A percentile compares a stretch with the other conserved stretches of the same genome.
These are phyloP conservation scores for Talaromyces trachyspermus DNA, from an alignment of 495 filamentous ascomycete genomes.

Conservation along the genomic window DNA sequence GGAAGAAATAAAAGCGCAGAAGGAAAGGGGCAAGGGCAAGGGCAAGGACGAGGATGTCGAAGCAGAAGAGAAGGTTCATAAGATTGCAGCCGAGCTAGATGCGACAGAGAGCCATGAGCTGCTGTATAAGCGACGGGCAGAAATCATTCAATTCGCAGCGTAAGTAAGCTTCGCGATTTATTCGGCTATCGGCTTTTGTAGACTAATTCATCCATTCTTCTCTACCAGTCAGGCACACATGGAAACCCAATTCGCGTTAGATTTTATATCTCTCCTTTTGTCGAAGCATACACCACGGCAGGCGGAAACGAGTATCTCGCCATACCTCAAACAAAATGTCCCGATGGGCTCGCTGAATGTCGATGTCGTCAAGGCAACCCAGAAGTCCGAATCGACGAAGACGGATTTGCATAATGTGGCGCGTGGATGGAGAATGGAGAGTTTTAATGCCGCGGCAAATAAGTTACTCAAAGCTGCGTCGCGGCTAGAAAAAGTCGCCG, in stretches of 20 bases:
- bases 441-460: constrained; percentile 65
- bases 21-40: constrained; percentile 24
- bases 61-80: constrained; percentile 28
- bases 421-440: constrained; percentile 74
- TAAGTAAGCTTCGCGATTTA: constrained; percentile 12
- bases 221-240: constrained; percentile 52
- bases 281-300: constrained; percentile 66
- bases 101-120: constrained; percentile 33
- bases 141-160: constrained; percentile 39
- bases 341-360: constrained; percentile 70
- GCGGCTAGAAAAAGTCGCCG: constrained; percentile 64
- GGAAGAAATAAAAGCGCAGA: constrained; percentile 48
- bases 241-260: constrained; percentile 60
- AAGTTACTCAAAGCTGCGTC: constrained; percentile 64
- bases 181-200: neutral
- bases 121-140: constrained; percentile 36
- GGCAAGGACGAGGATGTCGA: constrained; percentile 29
- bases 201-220: constrained; percentile 1
- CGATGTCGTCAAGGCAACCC: constrained; percentile 55
- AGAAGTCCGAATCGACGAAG: constrained; percentile 41
- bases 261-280: constrained; percentile 77
- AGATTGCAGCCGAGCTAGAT: constrained; percentile 24
- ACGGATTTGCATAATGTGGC: constrained; percentile 51
- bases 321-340: constrained; percentile 56
- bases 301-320: constrained; percentile 61